phyloP scores from a whole-genome alignment of 1,139 yeast genomes.

The Suhomyces guaymorum region DNA sequence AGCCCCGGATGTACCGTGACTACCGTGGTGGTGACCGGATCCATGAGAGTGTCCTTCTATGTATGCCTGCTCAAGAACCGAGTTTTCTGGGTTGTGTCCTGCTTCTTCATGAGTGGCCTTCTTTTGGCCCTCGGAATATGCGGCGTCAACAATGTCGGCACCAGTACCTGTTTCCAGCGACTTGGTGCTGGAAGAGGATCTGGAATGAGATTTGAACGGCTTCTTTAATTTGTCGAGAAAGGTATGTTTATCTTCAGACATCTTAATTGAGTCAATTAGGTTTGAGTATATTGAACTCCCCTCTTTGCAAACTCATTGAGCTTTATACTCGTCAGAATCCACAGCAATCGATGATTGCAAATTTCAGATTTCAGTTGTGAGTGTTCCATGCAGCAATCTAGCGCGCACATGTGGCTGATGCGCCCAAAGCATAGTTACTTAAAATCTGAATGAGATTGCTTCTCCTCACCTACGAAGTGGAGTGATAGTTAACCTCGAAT shows the following conservation, averaged over 20 bases:
- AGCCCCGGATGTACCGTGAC: conserved; percentile 2
- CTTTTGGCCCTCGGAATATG: conserved; percentile 7
- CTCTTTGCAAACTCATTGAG: too few species aligned
- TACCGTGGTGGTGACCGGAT: neutral
- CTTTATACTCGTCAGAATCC: conserved; percentile 6
- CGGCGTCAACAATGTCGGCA: conserved; percentile 2
- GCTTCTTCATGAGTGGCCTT: conserved; percentile 1
- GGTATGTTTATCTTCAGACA: conserved; percentile 22
- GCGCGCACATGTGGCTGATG: conserved; percentile 12
- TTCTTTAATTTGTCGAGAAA: conserved; percentile 31
- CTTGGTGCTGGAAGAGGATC: conserved; percentile 18
- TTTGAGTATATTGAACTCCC: too few species aligned
- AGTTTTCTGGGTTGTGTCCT: conserved; percentile 1
- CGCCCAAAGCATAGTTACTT: conserved; percentile 1
- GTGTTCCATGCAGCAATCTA: conserved; percentile 12
- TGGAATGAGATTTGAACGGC: conserved; percentile 29
- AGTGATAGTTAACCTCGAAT: too few species aligned
- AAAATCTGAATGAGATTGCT: neutral
- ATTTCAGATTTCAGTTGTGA: conserved; percentile 6
- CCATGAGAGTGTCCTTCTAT: conserved; percentile 25
- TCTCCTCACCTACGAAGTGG: neutral
- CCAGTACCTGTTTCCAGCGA: conserved; percentile 8
- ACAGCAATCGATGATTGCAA: conserved; percentile 11
- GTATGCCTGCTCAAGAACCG: conserved; percentile 20
- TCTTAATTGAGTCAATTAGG: neutral